Conservation (phyloP, 352 stramenopile species). For the Lagenidium giganteum region DNA sequence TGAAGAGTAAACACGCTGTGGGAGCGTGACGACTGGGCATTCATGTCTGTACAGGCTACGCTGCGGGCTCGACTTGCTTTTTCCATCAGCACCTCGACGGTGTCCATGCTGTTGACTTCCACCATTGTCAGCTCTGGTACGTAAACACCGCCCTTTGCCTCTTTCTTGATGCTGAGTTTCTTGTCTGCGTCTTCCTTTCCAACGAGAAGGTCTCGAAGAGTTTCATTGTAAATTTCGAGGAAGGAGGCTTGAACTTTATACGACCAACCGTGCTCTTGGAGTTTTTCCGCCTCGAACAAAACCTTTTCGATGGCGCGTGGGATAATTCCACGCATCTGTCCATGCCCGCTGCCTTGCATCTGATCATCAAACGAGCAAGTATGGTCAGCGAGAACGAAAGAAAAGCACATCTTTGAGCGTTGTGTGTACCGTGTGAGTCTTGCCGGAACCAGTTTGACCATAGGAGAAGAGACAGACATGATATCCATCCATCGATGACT, state of each 20-base stretch:
- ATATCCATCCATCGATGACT: slow-evolving; percentile 96
- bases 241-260: slow-evolving; percentile 97
- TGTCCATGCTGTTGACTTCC: slow-evolving; percentile 39
- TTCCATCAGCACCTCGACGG: slow-evolving; percentile 81
- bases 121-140: slow-evolving; percentile 60
- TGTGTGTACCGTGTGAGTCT: slow-evolving; percentile 85
- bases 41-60: slow-evolving; percentile 94
- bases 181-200: slow-evolving; percentile 44
- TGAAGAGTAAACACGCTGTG: slow-evolving; percentile 82
- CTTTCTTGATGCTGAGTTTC: slow-evolving; percentile 69
- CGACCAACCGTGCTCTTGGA: slow-evolving; percentile 86
- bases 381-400: slow-evolving; percentile 2
- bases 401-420: not conserved
- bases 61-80: slow-evolving; percentile 56
- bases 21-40: slow-evolving; percentile 70
- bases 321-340: slow-evolving; percentile 96
- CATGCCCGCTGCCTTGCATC: slow-evolving; percentile 97
- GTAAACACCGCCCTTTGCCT: slow-evolving; percentile 52
- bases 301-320: slow-evolving; percentile 97
- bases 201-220: slow-evolving; percentile 94
- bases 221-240: slow-evolving; percentile 99
- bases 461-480: slow-evolving; percentile 97
- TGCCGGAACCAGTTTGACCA: slow-evolving; percentile 92
- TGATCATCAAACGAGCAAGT: slow-evolving; percentile 17
- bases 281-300: slow-evolving; percentile 43